These are phyloP conservation scores for Gossypium longicalyx DNA, from an alignment of 345 rosid genomes.

Conservation along the genomic window DNA sequence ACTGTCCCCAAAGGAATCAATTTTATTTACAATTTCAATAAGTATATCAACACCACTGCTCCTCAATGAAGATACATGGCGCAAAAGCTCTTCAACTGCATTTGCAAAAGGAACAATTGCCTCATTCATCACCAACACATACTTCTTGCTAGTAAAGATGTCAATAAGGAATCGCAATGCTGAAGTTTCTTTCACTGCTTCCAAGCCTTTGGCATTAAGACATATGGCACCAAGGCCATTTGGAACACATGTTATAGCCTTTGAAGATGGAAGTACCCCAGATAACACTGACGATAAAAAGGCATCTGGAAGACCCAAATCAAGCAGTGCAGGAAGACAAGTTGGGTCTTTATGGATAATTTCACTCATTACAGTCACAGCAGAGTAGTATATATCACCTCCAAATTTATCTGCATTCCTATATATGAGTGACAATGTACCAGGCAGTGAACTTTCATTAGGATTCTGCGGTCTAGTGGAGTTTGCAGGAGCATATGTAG, in stretches of 20 bases:
- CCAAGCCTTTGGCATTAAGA: constrained; percentile 87
- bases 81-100: constrained; percentile 97
- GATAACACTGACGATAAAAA: constrained; percentile 82
- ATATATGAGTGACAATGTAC: constrained; percentile 69
- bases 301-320: constrained; percentile 86
- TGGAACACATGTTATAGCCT: constrained; percentile 90
- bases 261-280: constrained; percentile 86
- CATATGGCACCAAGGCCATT: constrained; percentile 94
- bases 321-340: constrained; percentile 68
- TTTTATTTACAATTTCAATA: constrained; percentile 75
- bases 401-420: constrained; percentile 78
- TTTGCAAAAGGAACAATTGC: constrained; percentile 90
- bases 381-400: constrained; percentile 85
- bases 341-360: constrained; percentile 96
- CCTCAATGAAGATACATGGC: constrained; percentile 89
- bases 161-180: constrained; percentile 81
- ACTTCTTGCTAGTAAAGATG: constrained; percentile 79
- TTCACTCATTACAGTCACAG: constrained; percentile 98
- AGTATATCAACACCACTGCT: constrained; percentile 82
- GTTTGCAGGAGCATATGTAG: constrained; percentile 76
- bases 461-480: constrained; percentile 59
- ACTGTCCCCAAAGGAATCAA: constrained; percentile 55
- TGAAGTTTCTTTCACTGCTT: constrained; percentile 78
- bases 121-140: constrained; percentile 86
- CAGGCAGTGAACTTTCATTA: constrained; percentile 73